These are phyloP conservation scores for Balakata baccata DNA, from an alignment of 345 rosid species.

Conservation along the genomic window DNA sequence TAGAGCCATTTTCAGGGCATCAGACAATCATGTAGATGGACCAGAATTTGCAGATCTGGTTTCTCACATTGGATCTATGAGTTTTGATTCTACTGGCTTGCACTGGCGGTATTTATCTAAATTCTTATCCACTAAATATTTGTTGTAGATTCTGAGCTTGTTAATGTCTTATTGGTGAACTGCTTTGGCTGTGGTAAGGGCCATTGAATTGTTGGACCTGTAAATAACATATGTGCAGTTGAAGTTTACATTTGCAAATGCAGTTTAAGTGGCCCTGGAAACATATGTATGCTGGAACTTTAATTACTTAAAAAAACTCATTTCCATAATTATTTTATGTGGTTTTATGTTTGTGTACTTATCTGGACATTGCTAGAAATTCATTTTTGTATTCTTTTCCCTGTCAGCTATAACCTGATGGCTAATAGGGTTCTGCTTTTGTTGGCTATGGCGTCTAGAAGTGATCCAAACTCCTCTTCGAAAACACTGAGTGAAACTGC, in stretches of 20 bases:
- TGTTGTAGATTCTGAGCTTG: conserved; percentile 6
- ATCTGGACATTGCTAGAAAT: conserved; percentile 3
- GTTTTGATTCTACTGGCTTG: conserved; percentile 84
- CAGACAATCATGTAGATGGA: conserved; percentile 57
- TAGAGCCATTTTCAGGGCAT: conserved; percentile 62
- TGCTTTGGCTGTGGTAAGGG: conserved; percentile 6
- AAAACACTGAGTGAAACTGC: conserved; percentile 81
- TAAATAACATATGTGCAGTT: not conserved
- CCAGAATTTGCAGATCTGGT: conserved; percentile 70
- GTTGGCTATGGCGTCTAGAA: conserved; percentile 83
- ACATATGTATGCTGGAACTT: not conserved
- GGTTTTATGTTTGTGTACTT: not conserved
- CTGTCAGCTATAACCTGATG: conserved; percentile 87
- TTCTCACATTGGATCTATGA: conserved; percentile 79
- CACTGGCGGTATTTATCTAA: conserved; percentile 81
- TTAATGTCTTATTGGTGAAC: not conserved
- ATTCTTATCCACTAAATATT: conserved; percentile 19
- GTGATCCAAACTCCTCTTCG: conserved; percentile 60
- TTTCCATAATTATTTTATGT: not conserved
- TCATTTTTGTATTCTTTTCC: conserved; percentile 8
- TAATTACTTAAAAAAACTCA: not conserved
- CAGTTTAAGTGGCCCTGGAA: conserved; percentile 5
- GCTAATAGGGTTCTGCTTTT: conserved; percentile 94
- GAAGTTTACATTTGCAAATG: conserved; percentile 14
- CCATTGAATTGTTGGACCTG: not conserved